Percentiles rank a stretch among this genome's conserved stretches.
phyloP scores from a whole-genome alignment of 768 basidiomycete species.

The Auricularia cornea region DNA sequence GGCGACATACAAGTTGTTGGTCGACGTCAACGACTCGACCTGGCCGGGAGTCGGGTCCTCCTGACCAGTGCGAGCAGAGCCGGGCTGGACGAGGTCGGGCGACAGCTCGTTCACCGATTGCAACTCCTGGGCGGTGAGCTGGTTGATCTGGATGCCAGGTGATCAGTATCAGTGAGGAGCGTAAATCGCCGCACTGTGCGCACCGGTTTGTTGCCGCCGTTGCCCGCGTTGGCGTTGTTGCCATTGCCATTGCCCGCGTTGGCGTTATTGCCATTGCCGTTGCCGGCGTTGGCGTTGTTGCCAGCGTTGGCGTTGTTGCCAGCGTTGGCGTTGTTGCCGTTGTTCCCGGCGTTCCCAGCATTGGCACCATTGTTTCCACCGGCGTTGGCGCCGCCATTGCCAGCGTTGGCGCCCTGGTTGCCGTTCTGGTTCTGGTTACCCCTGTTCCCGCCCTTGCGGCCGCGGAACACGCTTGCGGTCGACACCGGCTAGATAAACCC shows the following conservation, averaged over 20 bases:
- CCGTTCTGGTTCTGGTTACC: background rate
- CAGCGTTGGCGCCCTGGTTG: background rate
- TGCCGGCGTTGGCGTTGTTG: background rate
- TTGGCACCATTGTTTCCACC: background rate
- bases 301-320: background rate
- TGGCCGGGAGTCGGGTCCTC: constrained; percentile 13
- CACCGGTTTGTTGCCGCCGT: background rate
- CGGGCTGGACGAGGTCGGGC: constrained; percentile 1
- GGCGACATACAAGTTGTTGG: constrained; percentile 24
- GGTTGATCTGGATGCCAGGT: background rate
- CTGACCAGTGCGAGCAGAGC: constrained; percentile 13
- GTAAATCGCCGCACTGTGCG: background rate
- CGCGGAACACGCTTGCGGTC: background rate
- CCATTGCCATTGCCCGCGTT: background rate
- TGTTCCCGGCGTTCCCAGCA: background rate
- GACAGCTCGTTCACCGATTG: background rate
- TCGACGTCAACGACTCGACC: constrained; percentile 19
- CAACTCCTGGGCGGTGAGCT: background rate
- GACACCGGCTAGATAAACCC: background rate
- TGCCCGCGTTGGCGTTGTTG: background rate
- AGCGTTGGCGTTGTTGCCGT: background rate
- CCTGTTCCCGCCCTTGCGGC: background rate
- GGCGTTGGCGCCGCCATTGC: constrained; percentile 1
- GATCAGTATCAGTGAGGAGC: background rate
- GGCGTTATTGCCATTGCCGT: background rate